phyloP scores from a whole-genome alignment of 2,329 filamentous ascomycete genomes.

The Juglanconis sp. region DNA sequence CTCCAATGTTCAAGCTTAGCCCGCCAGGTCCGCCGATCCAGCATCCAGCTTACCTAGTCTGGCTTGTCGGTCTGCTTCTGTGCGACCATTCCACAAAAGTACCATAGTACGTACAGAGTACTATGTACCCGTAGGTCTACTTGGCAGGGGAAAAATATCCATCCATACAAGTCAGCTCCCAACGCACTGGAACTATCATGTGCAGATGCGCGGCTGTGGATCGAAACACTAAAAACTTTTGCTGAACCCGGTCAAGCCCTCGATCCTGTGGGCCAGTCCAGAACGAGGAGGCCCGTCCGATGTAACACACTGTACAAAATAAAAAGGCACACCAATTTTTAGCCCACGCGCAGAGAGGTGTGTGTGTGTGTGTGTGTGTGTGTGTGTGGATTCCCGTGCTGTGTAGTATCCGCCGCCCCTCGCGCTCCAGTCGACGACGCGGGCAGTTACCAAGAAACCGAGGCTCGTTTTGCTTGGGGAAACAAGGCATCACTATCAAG shows the following conservation, averaged over 20 bases:
- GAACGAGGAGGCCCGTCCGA: not conserved
- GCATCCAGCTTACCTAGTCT: too few species aligned
- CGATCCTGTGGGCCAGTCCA: not conserved
- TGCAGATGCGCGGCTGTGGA: not conserved
- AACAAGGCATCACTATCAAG: not conserved
- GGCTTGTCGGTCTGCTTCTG: too few species aligned
- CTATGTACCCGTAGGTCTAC: too few species aligned
- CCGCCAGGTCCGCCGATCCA: too few species aligned
- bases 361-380: too few species aligned
- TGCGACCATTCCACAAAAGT: too few species aligned
- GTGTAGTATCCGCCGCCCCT: not conserved
- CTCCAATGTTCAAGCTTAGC: not conserved
- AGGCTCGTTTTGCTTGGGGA: not conserved
- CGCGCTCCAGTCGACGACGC: not conserved
- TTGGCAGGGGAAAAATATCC: not conserved
- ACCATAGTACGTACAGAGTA: too few species aligned
- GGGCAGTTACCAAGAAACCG: not conserved
- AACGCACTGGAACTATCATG: not conserved
- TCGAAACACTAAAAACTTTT: not conserved
- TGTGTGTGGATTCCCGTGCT: not conserved
- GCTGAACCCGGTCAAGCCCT: not conserved
- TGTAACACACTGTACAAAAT: not conserved
- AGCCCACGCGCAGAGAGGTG: too few species aligned
- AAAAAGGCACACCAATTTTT: not conserved
- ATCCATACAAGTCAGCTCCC: not conserved